Evolutionary conservation across 139 green algal species (phyloP).

Genomic region (Astrephomene gubernaculifera): DNA sequence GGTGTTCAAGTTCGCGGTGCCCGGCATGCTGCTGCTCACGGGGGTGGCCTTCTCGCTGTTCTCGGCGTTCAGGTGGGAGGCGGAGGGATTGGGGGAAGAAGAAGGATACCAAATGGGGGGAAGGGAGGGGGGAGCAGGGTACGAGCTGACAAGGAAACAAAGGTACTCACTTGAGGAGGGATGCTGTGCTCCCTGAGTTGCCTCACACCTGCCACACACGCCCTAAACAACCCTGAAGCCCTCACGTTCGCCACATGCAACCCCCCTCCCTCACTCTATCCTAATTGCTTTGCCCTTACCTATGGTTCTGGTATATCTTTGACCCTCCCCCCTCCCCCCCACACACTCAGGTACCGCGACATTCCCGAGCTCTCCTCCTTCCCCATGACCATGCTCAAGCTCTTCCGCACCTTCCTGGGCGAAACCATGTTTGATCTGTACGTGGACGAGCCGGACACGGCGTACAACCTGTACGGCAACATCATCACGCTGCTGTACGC

Average conservation of each 20-base stretch:
- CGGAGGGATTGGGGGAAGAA: not conserved
- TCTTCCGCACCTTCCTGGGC: constrained; percentile 29
- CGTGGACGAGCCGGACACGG: not conserved
- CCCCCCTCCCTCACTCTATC: not conserved
- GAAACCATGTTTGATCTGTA: constrained; percentile 15
- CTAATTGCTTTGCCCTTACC: not conserved
- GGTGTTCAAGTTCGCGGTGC: constrained; percentile 26
- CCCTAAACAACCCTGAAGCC: not conserved
- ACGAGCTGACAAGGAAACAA: not conserved
- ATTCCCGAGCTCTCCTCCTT: not conserved
- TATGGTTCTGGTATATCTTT: too few species aligned
- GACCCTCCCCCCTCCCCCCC: not conserved
- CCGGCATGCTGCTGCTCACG: not conserved
- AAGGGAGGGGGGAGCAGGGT: not conserved
- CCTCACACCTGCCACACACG: not conserved
- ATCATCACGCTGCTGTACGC: constrained; percentile 8
- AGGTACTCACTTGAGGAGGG: not conserved
- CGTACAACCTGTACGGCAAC: constrained; percentile 30
- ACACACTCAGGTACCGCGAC: constrained; percentile 5
- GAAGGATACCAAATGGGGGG: not conserved
- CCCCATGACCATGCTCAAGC: not conserved
- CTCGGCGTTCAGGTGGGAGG: constrained; percentile 4
- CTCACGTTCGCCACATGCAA: not conserved
- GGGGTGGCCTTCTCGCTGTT: constrained; percentile 5
- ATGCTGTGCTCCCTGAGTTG: not conserved